Conservation (phyloP, 306 rosid species). For the Pyrus bretschneideri region DNA sequence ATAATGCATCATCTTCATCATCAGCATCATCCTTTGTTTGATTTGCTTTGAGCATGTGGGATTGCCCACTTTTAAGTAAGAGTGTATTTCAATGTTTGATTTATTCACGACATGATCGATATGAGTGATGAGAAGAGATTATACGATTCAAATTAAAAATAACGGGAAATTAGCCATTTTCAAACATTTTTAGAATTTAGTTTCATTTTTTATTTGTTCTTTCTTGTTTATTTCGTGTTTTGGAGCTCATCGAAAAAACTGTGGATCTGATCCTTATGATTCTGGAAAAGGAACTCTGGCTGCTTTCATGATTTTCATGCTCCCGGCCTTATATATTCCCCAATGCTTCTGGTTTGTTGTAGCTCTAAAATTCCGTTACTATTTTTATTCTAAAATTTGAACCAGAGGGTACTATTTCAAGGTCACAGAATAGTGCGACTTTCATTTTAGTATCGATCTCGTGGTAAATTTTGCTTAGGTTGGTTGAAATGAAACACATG, state of each 20-base stretch:
- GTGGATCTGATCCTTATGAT: not conserved
- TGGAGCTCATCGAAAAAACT: not conserved
- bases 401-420: not conserved
- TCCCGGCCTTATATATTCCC: not conserved
- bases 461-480: not conserved
- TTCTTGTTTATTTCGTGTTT: not conserved
- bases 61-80: not conserved
- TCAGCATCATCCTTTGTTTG: too few relatives aligned
- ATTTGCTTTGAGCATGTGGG: too few relatives aligned
- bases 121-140: not conserved
- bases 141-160: not conserved
- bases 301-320: not conserved
- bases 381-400: not conserved
- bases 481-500: not conserved
- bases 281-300: not conserved
- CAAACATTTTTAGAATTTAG: not conserved
- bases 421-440: not conserved
- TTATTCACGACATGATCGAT: not conserved
- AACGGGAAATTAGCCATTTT: too few relatives aligned
- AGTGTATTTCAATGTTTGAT: not conserved
- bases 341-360: not conserved
- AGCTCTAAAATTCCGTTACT: not conserved
- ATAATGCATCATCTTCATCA: too few relatives aligned
- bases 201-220: not conserved
- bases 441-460: not conserved